Evolutionary conservation across 1,284 basidiomycete species (phyloP).

Genomic region (Melampsora americana): DNA sequence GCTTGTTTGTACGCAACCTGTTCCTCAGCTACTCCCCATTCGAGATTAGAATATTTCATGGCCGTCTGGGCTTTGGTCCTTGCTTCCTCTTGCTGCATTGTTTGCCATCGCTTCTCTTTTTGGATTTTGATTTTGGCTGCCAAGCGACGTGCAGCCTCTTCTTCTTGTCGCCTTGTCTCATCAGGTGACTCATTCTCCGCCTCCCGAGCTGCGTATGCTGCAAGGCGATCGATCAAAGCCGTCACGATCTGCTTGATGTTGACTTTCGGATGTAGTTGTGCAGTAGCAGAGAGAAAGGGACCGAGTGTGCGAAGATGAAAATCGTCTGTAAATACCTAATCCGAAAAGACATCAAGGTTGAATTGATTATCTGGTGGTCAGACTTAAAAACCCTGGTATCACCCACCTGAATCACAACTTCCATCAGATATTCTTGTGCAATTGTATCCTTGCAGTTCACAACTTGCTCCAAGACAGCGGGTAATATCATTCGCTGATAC

Average conservation of each 20-base stretch:
- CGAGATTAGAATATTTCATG: conserved; percentile 51
- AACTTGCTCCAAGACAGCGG: conserved; percentile 85
- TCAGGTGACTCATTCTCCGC: conserved; percentile 89
- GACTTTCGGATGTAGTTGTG: conserved; percentile 88
- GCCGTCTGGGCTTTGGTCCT: conserved; percentile 45
- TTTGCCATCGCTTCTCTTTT: conserved; percentile 61
- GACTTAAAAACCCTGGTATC: background rate
- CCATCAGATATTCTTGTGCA: conserved; percentile 96
- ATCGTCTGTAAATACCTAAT: conserved; percentile 87
- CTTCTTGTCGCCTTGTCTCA: conserved; percentile 81
- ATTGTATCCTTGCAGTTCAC: conserved; percentile 96
- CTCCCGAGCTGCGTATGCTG: conserved; percentile 85
- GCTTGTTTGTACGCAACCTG: conserved; percentile 33
- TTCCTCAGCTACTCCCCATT: conserved; percentile 49
- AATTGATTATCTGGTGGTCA: background rate
- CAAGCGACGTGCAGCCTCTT: conserved; percentile 76
- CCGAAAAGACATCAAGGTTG: background rate
- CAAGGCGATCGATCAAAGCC: conserved; percentile 88
- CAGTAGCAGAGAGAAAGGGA: conserved; percentile 86
- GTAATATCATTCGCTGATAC: conserved; percentile 78
- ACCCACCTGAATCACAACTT: conserved; percentile 86
- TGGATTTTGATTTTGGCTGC: conserved; percentile 78
- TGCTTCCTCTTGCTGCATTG: conserved; percentile 57
- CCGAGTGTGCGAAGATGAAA: conserved; percentile 89
- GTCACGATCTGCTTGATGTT: conserved; percentile 97